phyloP scores from a whole-genome alignment of 257 asterid genomes.

The Thymus quinquecostatus region DNA sequence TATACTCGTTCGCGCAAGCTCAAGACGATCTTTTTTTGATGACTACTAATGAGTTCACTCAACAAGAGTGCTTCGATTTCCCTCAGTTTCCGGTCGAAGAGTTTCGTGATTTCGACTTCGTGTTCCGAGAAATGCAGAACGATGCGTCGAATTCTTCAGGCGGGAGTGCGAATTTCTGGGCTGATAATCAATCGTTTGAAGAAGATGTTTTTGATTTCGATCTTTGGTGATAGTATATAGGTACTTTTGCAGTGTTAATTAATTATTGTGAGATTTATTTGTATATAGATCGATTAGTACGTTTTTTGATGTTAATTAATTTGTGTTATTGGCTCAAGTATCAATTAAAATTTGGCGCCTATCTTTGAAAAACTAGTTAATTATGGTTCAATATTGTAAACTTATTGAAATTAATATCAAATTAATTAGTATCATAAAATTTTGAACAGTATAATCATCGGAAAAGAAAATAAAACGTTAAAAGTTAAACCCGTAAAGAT shows the following conservation, averaged over 20 bases:
- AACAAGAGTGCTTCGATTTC: not conserved
- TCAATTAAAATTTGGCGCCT: too few species aligned
- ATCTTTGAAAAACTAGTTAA: too few species aligned
- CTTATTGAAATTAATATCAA: too few species aligned
- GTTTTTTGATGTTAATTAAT: too few species aligned
- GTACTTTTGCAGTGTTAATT: not conserved
- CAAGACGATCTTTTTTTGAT: not conserved
- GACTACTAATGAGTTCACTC: not conserved
- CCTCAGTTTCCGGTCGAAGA: not conserved
- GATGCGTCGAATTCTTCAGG: not conserved
- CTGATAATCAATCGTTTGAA: not conserved
- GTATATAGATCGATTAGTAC: not conserved
- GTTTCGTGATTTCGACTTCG: not conserved
- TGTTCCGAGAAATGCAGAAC: conserved; percentile 2
- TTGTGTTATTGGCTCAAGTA: not conserved
- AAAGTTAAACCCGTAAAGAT: too few species aligned
- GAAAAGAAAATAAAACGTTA: too few species aligned
- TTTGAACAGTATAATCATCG: too few species aligned
- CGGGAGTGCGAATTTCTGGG: not conserved
- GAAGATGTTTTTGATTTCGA: not conserved
- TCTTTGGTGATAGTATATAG: not conserved
- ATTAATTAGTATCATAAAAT: too few species aligned
- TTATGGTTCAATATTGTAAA: too few species aligned
- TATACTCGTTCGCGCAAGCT: not conserved
- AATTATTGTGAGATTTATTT: not conserved